These are phyloP conservation scores for Talaromyces islandicus DNA, from an alignment of 2,329 filamentous ascomycete species.

Conservation along the genomic window DNA sequence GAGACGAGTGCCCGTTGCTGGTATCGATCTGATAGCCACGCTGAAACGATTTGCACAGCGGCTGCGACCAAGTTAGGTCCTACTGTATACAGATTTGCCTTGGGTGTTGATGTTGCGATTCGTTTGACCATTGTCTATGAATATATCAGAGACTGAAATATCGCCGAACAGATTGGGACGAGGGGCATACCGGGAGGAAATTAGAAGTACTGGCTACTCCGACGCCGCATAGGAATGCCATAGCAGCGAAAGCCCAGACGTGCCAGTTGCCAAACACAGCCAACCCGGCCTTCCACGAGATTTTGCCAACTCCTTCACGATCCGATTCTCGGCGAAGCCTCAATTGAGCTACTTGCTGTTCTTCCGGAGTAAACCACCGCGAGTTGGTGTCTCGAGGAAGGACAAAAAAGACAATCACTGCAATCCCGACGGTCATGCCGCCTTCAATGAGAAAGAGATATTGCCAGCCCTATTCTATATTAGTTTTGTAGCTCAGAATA, in stretches of 20 bases:
- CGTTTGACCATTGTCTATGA: slow-evolving; percentile 34
- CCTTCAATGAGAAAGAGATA: slow-evolving; percentile 10
- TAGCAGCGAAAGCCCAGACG: slow-evolving; percentile 4
- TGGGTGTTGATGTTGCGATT: slow-evolving; percentile 39
- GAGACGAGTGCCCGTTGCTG: slow-evolving; percentile 5
- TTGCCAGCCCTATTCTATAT: slow-evolving; percentile 4
- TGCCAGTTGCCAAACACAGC: neutral
- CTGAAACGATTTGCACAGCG: slow-evolving; percentile 23
- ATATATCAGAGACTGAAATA: neutral
- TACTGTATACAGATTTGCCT: slow-evolving; percentile 46
- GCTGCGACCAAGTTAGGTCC: slow-evolving; percentile 45
- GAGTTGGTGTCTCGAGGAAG: slow-evolving; percentile 27
- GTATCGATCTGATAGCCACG: slow-evolving; percentile 5
- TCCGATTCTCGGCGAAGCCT: slow-evolving; percentile 1
- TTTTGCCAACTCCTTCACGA: slow-evolving; percentile 1
- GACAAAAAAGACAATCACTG: slow-evolving; percentile 28
- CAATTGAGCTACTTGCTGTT: slow-evolving; percentile 13
- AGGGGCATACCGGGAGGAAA: slow-evolving; percentile 1
- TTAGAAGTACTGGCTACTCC: slow-evolving; percentile 7
- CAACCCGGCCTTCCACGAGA: slow-evolving; percentile 1
- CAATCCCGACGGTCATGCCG: slow-evolving; percentile 6
- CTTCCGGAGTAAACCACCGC: slow-evolving; percentile 33
- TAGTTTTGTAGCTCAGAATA: neutral
- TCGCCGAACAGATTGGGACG: neutral
- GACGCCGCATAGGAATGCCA: slow-evolving; percentile 6